Evolutionary conservation across 179 eudicot species (phyloP), one percentile per base, ranked within the genome.

Genomic region (Pouteria campechiana): DNA sequence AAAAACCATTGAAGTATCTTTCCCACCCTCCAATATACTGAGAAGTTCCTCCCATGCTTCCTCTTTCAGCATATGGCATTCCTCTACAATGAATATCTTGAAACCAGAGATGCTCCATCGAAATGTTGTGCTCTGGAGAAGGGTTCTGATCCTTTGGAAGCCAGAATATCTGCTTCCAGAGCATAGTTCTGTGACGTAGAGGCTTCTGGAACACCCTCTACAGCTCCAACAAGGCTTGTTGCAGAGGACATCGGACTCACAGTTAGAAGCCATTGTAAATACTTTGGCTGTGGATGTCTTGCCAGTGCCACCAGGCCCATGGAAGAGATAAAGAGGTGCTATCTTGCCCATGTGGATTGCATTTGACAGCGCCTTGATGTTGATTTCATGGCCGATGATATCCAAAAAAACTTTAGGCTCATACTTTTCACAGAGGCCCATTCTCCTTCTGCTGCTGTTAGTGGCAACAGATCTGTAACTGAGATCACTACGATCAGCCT

Each of bases 251-350:
- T 16, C 18, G 15, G 41, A 43, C 25, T 44, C 36, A 10, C 65
- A 59, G 44, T 44, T 59, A 10, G 52, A 49, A 5, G 65, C 65
- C 58, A 51, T 30, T 14, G 57, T 41, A n/a, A 50, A 50, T 12
- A 50, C 33, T 40, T 39, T 59, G 21, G 65, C 58, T 3, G 41
- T 30, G 35, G 57, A 44, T n/a, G 64, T 58, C 57, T 51, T 59
- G 9, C 65, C 65, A 12, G 58, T 59, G 52, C 65, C 65, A 8
- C 29, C 31, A 36, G 65, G 52, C 35, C 65, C 65, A 38, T 59
- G 35, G 49, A 51, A 58, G 17, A 51, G 65, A 39, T 59, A 59
- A 33, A 59, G 50, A 13, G 32, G 41, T 0, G 52, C 65, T 17
- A 51, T 24, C 46, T 51, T 51, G 27, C 12, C 39, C 52, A 50